Base-by-base conservation (phyloP, 768 basidiomycete species). In the Kwoniella newhampshirensis region DNA sequence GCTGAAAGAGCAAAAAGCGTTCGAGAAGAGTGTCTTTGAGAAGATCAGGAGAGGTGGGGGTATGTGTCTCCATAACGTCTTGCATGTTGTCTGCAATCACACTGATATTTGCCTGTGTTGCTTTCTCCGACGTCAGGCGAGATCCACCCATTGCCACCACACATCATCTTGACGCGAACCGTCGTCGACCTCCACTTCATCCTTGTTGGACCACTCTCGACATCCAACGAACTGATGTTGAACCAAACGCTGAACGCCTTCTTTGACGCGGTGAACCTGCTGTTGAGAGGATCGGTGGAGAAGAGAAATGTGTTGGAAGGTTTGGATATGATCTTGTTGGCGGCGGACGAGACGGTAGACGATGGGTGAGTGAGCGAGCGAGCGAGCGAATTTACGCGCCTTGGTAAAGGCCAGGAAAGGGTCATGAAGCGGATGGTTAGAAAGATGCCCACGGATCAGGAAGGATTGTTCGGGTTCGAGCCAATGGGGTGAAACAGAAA, bases 221-320 rank as follows among this genome's bases (percentile, higher is more conserved):
- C 81, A 1, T 92, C 96, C 78, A 99, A 99, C 78, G 96, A 99
- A 77, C 83, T 98, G 52, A 96, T 97, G 90, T 84, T 98, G 32
- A 84, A 88, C 54, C 79, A 84, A n/a, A 87, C 89, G 15, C 85
- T 98, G 15, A 81, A 80, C 36, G 89, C 90, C 0, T 86, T 96
- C 70, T 81, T 84, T 47, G 96, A 98, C 69, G 91, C 93, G 32
- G 79, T 93, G 23, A 83, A 85, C 18, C 80, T 97, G 70, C 81
- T 98, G 28, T 81, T 99, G 26, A 82, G 92, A 42, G 92, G 93
- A 73, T 86, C 91, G 69, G 83, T 98, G 15, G 96, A 99, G 81
- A 98, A 97, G 79, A 82, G 94, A 13, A 88, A 86, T 9, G 87
- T 98, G 40, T 79, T 98, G 49, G 96, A 98, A 80, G 97, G 91